Evolutionary conservation across 805 yeast species (phyloP).

Genomic region (Teunomyces cretensis): DNA sequence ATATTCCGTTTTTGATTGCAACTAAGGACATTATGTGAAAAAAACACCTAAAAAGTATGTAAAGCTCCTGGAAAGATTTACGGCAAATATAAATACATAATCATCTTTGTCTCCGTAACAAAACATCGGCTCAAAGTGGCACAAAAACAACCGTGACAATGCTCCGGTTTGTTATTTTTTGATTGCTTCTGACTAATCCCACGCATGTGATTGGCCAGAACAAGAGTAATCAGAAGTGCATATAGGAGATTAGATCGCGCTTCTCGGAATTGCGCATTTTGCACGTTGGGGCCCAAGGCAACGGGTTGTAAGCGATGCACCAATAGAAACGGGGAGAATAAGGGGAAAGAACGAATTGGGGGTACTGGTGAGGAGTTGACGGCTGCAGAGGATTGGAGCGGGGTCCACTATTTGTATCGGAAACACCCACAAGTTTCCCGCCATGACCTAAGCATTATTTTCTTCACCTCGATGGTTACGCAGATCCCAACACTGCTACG

Average conservation of each 20-base stretch:
- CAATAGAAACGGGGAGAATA: too few species aligned
- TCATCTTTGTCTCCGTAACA: neutral
- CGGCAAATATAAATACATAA: neutral
- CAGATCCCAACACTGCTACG: too few species aligned
- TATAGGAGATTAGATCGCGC: neutral
- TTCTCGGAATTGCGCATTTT: too few species aligned
- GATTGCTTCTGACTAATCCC: neutral
- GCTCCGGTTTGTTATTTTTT: neutral
- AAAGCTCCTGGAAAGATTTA: neutral
- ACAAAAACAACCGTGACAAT: neutral
- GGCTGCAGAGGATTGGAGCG: too few species aligned
- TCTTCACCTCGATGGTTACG: too few species aligned
- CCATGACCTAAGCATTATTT: too few species aligned
- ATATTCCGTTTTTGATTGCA: conserved; percentile 36
- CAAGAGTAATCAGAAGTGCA: neutral
- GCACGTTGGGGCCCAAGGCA: too few species aligned
- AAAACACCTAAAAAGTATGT: neutral
- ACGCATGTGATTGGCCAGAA: neutral
- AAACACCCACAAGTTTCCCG: too few species aligned
- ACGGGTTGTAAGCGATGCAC: too few species aligned
- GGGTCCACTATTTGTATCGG: too few species aligned
- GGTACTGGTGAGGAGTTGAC: too few species aligned
- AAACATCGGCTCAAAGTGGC: neutral
- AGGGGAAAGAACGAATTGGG: too few species aligned
- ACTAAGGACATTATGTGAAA: conserved; percentile 27